Evolutionary conservation across 805 yeast species (phyloP).

Genomic region (Diddensiella santjacobensis): DNA sequence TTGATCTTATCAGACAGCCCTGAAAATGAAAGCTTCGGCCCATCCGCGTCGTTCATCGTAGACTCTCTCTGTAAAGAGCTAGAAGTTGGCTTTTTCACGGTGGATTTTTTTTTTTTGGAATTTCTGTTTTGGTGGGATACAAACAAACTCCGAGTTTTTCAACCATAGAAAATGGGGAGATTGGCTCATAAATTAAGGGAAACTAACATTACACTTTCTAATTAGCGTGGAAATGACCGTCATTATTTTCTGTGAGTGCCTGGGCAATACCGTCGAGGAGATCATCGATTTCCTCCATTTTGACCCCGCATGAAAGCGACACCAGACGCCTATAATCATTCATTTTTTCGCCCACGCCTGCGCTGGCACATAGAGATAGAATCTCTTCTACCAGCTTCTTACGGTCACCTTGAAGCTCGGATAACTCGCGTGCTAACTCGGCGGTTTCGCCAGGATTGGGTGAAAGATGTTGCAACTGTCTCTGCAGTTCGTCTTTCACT

Average conservation of each 20-base stretch:
- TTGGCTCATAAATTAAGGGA: no score
- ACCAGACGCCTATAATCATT: constrained; percentile 76
- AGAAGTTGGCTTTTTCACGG: no score
- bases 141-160: not conserved
- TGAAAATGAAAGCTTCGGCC: constrained; percentile 14
- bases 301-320: constrained; percentile 70
- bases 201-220: no score
- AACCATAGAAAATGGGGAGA: no score
- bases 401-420: constrained; percentile 41
- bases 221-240: not conserved
- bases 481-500: constrained; percentile 27
- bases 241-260: constrained; percentile 32
- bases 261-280: constrained; percentile 73
- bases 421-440: constrained; percentile 36
- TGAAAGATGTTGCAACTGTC: constrained; percentile 8
- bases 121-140: not conserved
- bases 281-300: constrained; percentile 74
- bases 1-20: constrained; percentile 20
- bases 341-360: constrained; percentile 53
- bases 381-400: constrained; percentile 44
- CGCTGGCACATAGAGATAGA: constrained; percentile 45
- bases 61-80: not conserved
- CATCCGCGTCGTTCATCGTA: not conserved
- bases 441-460: constrained; percentile 13
- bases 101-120: not conserved